Evolutionary conservation across 2,329 filamentous ascomycete genomes (phyloP), one percentile per base, ranked within the genome.

Genomic region (Nothophoma quercina): DNA sequence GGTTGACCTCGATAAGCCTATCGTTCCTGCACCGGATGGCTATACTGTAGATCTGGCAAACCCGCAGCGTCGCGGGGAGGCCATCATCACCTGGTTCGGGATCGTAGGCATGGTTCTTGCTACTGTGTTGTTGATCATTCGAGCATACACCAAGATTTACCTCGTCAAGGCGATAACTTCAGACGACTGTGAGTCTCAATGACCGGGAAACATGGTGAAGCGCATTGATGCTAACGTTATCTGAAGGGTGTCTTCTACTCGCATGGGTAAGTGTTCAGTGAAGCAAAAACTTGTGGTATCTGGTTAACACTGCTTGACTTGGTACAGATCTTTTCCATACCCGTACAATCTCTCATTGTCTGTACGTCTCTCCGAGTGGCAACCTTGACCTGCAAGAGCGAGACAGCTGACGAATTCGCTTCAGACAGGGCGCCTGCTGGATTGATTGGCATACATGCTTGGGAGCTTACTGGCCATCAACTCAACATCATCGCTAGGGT

Each of bases 1-100:
- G 45, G 23, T 22, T 19, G 51, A 55, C n/a, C 45, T 55, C 28
- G 26, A 42, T 29, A 36, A 41, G 34, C 51, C 47, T 5, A 51
- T 51, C 13, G 32, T 56, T 3, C 54, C 54, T 29, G 51, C 65
- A 2, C 65, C 66, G 2, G 30, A 39, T 0, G 64, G 59, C 8
- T 69, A 66, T 41, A 16, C 57, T 9, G 61, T 67, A 12, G 49
- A 69, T 43, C 65, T 68, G 35, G 62, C 59, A 13, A 55, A 69
- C 10, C 67, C 67, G 6, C 50, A 56, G 21, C 49, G 64, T 10
- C 50, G 51, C 19, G 59, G 55, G 9, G 59, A 66, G 15, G 40
- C 32, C 2, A 28, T 56, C 5, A 51, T 63, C 1, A 64, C 59
- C 18, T 52, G 48, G 25, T 42, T 68, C 1, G 56, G 58, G 7